These are phyloP conservation scores for Cercospora zeae-maydis DNA, from an alignment of 2,329 filamentous ascomycete genomes.

Conservation along the genomic window DNA sequence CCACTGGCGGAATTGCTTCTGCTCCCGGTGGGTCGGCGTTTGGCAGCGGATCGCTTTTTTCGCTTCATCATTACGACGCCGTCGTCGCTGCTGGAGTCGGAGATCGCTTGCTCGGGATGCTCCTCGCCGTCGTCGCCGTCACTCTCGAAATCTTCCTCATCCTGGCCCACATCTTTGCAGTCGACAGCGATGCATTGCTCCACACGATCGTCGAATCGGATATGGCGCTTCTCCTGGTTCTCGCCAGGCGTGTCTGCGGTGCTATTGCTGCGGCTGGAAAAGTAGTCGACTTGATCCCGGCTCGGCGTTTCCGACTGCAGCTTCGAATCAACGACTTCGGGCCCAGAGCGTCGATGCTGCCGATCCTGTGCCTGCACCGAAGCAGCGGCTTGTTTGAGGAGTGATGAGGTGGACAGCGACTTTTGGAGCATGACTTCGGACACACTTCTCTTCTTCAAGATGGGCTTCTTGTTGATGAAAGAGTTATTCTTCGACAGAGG, in stretches of 20 bases:
- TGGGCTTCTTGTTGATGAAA: slow-evolving; percentile 79
- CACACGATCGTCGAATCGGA: slow-evolving; percentile 95
- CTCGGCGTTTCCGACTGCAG: slow-evolving; percentile 59
- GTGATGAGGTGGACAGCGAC: slow-evolving; percentile 80
- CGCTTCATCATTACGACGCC: slow-evolving; percentile 79
- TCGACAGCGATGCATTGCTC: slow-evolving; percentile 95
- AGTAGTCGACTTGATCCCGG: slow-evolving; percentile 60
- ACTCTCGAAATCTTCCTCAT: slow-evolving; percentile 50
- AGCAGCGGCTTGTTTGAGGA: slow-evolving; percentile 84
- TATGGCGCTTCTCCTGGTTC: slow-evolving; percentile 68
- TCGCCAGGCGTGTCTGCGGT: slow-evolving; percentile 62
- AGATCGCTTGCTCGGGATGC: slow-evolving; percentile 48
- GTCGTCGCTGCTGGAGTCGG: slow-evolving; percentile 59
- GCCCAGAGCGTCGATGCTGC: slow-evolving; percentile 44
- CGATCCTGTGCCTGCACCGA: slow-evolving; percentile 77
- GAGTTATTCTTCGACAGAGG: slow-evolving; percentile 61
- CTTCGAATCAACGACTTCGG: slow-evolving; percentile 66
- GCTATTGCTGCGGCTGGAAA: slow-evolving; percentile 61
- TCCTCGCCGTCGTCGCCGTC: slow-evolving; percentile 38
- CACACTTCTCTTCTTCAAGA: slow-evolving; percentile 93
- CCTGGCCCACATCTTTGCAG: slow-evolving; percentile 72
- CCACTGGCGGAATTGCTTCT: slow-evolving; percentile 57
- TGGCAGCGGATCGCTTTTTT: slow-evolving; percentile 47
- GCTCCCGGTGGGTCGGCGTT: slow-evolving; percentile 45
- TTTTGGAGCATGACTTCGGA: slow-evolving; percentile 91